Conservation (phyloP, 2,329 filamentous ascomycete genomes). For the Pestalotiopsis sp. region DNA sequence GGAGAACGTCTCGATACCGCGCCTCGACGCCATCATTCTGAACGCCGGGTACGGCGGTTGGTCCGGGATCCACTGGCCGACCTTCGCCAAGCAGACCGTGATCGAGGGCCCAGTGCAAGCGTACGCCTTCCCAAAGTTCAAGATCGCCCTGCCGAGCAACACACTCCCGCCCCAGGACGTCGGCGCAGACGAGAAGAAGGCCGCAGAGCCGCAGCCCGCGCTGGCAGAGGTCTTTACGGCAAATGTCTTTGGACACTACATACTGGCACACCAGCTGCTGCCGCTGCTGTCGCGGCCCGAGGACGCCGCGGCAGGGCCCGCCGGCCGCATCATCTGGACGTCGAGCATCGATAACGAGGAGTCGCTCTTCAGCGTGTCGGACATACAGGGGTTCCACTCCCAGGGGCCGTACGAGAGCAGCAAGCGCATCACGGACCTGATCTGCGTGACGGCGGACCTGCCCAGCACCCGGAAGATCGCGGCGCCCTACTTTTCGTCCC, state of each 20-base stretch:
- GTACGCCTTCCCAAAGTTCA: slow-evolving; percentile 79
- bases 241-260: slow-evolving; percentile 94
- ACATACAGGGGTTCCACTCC: slow-evolving; percentile 74
- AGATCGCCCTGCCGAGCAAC: slow-evolving; percentile 58
- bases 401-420: slow-evolving; percentile 77
- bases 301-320: slow-evolving; percentile 27
- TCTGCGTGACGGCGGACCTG: slow-evolving; percentile 73
- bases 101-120: slow-evolving; percentile 65
- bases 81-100: slow-evolving; percentile 56
- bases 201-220: slow-evolving; percentile 51
- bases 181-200: slow-evolving; percentile 17
- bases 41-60: slow-evolving; percentile 92
- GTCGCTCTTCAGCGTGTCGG: slow-evolving; percentile 61
- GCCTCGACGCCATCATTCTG: slow-evolving; percentile 77
- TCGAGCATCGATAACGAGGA: slow-evolving; percentile 73
- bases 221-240: slow-evolving; percentile 86
- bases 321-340: slow-evolving; percentile 82
- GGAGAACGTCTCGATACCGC: slow-evolving; percentile 57
- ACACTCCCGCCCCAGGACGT: slow-evolving; percentile 43
- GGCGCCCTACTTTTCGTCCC: slow-evolving; percentile 54
- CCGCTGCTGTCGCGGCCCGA: slow-evolving; percentile 65
- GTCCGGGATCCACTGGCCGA: slow-evolving; percentile 73
- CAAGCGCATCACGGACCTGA: slow-evolving; percentile 84
- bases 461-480: slow-evolving; percentile 64
- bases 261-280: slow-evolving; percentile 79